Evolutionary conservation across 2,329 filamentous ascomycete genomes (phyloP), one percentile per base, ranked within the genome.

Genomic region (Phyllosticta citriasiana): DNA sequence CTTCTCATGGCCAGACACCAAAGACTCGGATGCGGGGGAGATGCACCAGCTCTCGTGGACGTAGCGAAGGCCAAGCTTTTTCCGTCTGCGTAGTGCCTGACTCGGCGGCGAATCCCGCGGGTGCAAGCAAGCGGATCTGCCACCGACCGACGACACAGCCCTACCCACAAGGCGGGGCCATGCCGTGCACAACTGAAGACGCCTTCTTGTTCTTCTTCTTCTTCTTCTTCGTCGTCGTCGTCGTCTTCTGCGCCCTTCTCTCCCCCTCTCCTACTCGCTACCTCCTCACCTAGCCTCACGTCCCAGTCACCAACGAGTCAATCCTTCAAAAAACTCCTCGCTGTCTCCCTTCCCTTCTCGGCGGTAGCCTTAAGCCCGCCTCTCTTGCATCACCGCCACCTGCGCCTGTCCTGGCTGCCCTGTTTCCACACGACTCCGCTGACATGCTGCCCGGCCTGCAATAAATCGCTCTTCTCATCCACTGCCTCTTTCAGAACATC

Each of bases 381-480:
- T 53, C 58, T 53, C 58, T 53, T 55, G 58, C 58, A 60, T 60
- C 58, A 60, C 58, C 58, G 58, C 58, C 58, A 60, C 58, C 53
- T 35, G 55, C 53, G 58, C 58, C 58, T 40, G 33, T 40, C 58
- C 51, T 55, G 58, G 58, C 58, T 24, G 58, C 58, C 50, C 58
- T 53, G 58, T 60, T 53, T 60, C 58, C 58, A 60, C 58, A 60
- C 33, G 33, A 40, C 33, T 40, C 58, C 58, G 54, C 53, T 60
- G 58, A 60, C 55, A 60, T 60, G 58, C 58, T 14, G 33, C 33
- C 58, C 53, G 50, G 53, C 53, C 55, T 53, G 55, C 58, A 55
- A 55, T 60, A 60, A 60, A 60, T 55, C 58, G 53, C 58, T 55
- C 55, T 60, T 53, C 58, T 40, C 33, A 40, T 40, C 33, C 33